These are phyloP conservation scores for Neonectria faginata DNA, from an alignment of 2,329 filamentous ascomycete species.

Conservation along the genomic window DNA sequence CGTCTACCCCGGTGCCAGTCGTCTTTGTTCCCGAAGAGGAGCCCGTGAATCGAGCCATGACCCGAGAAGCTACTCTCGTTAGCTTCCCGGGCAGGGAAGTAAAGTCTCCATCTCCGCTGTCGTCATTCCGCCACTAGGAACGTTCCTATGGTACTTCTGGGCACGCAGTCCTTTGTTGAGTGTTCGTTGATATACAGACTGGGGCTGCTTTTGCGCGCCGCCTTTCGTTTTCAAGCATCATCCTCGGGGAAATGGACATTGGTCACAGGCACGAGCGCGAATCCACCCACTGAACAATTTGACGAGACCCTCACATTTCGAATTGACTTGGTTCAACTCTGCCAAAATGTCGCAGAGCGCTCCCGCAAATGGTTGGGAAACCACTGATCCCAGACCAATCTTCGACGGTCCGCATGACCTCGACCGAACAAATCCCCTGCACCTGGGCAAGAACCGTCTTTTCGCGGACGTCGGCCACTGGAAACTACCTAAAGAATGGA, in stretches of 20 bases:
- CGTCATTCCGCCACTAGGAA: background rate
- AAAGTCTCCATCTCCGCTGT: background rate
- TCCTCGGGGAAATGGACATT: background rate
- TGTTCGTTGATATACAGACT: background rate
- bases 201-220: background rate
- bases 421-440: background rate
- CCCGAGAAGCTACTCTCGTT: no score
- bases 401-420: background rate
- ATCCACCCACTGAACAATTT: background rate
- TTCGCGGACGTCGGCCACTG: background rate
- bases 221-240: background rate
- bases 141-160: background rate
- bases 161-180: background rate
- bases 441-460: background rate
- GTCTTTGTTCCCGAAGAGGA: background rate
- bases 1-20: background rate
- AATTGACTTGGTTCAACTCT: background rate
- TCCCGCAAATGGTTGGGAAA: no score
- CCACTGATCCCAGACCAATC: no score
- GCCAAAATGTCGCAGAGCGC: background rate
- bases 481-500: background rate
- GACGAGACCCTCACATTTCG: background rate
- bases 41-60: background rate
- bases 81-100: no score
- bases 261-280: background rate